Base-by-base conservation (phyloP, 2,329 filamentous ascomycete genomes). In the Penicillium sp. region DNA sequence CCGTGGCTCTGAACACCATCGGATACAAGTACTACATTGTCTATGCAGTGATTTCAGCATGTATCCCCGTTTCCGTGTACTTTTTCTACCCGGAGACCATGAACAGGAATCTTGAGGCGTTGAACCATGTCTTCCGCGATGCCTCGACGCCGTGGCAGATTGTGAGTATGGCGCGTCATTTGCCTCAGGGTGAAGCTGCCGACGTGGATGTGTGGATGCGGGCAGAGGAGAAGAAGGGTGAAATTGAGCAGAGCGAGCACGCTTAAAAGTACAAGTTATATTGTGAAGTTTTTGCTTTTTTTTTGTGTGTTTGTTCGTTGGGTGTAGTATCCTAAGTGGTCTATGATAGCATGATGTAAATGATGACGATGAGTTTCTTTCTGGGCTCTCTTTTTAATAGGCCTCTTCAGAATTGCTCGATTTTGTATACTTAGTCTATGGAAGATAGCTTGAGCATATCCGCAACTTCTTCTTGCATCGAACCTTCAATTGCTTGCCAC, bases 51-150 rank as follows among this genome's bases (percentile, higher is more conserved):
- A 76, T 77, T 53, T 66, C 49, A 1, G 52, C 47, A 8, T 50
- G 49, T 13, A 52, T 78, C 24, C 76, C 76, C 0, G 69, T 71
- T 12, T 24, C 43, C 26, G 73, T 78, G 35, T 81, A 78, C 64
- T 76, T 79, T 62, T 78, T 80, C 67, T 80, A 77, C 59, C 78
- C 78, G 0, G 78, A 81, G 56, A 81, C 77, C 1, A 76, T 75
- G 11, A 75, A 73, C 51, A 74, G 76, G 7, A 77, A 72, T 13
- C 71, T 85, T 26, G 83, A 86, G 65, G 81, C 85, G 62, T 78
- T 86, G 61, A 82, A 86, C 55, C 73, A 79, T 50, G 80, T 86
- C 52, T 83, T 84, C 69, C 49, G 49, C 11, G 48, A 51, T 47
- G 74, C 75, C 9, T 29, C 49, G 1, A 50, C 57, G 25, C 38